A percentile compares a stretch with the other conserved stretches of the same genome.
These are phyloP conservation scores for Jatropha podagrica DNA, from an alignment of 441 rosid species.

Conservation along the genomic window DNA sequence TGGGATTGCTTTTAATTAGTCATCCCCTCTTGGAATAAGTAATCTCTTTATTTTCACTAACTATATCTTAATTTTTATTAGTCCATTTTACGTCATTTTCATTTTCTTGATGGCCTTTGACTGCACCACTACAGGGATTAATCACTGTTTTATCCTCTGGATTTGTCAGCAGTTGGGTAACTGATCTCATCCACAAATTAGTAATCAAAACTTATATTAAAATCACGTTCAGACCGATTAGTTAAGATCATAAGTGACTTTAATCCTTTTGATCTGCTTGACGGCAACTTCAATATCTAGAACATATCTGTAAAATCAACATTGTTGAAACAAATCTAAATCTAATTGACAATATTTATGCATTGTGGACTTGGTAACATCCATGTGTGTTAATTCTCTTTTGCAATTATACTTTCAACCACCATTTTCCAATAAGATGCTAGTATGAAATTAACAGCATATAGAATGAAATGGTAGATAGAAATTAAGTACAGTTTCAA, in stretches of 20 bases:
- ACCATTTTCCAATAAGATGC: too few relatives aligned
- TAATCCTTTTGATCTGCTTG: background rate
- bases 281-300: background rate
- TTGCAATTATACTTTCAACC: too few relatives aligned
- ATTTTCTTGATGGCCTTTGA: background rate
- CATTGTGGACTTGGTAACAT: too few relatives aligned
- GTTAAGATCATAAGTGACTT: too few relatives aligned
- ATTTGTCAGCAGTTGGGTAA: background rate
- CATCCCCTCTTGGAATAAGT: background rate
- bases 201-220: background rate
- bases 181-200: background rate
- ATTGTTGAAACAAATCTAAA: too few relatives aligned
- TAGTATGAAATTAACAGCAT: too few relatives aligned
- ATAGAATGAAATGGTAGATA: too few relatives aligned
- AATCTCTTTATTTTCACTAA: background rate
- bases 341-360: too few relatives aligned
- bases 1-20: too few relatives aligned
- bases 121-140: background rate
- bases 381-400: too few relatives aligned
- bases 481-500: too few relatives aligned
- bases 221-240: too few relatives aligned
- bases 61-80: background rate
- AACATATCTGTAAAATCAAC: background rate
- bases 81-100: background rate
- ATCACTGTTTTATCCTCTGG: background rate